Evolutionary conservation across 2,329 filamentous ascomycete species (phyloP), one percentile per base, ranked within the genome.

Genomic region (Penicillium sp.): DNA sequence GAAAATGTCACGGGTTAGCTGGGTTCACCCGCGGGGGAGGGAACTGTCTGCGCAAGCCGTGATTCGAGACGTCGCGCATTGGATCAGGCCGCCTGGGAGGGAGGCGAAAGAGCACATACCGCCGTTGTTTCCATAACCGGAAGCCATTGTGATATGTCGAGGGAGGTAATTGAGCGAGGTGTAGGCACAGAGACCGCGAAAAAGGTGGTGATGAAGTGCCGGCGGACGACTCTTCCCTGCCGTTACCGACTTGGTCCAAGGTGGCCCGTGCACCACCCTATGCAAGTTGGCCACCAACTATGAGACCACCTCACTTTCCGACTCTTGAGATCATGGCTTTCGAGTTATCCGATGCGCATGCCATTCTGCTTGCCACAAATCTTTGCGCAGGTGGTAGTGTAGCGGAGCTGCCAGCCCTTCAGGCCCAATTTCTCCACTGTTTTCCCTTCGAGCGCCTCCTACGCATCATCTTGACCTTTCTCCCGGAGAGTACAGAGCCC

Each of bases 401-500:
- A 53, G 65, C 72, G 44, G 73, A 75, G 21, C 72, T 88, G 24
- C 79, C 79, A 56, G 71, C 75, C 57, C 70, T 87, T 58, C 78
- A 79, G 56, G 72, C 78, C 41, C 70, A 74, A 45, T 78, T 79
- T 48, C 75, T 75, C 45, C 75, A 69, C 54, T 70, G 77, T 53
- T 75, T 86, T 45, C 72, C 77, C 29, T 69, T 80, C 6, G 80
- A 81, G 55, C 75, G 84, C 14, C 68, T 83, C 49, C 75, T 87
- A 55, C 81, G 81, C 56, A 82, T 88, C 47, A 70, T 87, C 49
- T 73, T 87, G 57, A 84, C 82, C 52, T 86, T 81, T 62, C 75
- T 87, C n/a, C 84, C 84, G 18, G 83, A 85, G 65, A 81, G 77
- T 58, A 67, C 75, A 29, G 79, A 82, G 21, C 82, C 84, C 3